Evolutionary conservation across 1,284 basidiomycete species (phyloP), one percentile per base, ranked within the genome.

Genomic region (Anthracocystis panici-leucophaei): DNA sequence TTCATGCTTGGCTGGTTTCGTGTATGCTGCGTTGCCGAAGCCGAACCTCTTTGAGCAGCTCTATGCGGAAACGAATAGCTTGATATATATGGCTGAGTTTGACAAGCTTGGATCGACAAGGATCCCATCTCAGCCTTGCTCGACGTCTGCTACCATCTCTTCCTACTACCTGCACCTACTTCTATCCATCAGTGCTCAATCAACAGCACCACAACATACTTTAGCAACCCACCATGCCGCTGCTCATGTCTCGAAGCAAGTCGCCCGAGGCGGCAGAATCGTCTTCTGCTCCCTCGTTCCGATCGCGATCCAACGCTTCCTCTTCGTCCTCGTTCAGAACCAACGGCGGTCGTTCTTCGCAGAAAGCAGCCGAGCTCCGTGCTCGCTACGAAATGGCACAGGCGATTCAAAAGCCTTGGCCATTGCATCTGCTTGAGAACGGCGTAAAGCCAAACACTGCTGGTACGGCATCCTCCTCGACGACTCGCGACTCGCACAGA

Each of bases 341-440:
- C 35, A 57, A 38, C 38, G 46, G 50, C 3, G 42, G 48, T 5
- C 40, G 53, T 6, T 65, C 63, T 0, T 65, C 68, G 16, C 56
- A 57, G 11, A 57, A 55, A 27, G 58, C 66, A 9, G 50, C 63
- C 18, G 72, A 75, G 51, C 42, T 75, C 9, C 57, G 66, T 2
- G 72, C 72, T 4, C 42, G 72, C 20, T 75, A 69, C 52, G 72
- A 75, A 42, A 75, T 75, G 72, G 72, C 72, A 10, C 72, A 75
- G 50, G 72, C 72, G 23, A 69, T 75, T 10, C 72, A 75, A 31
- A 75, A 75, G 53, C 72, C 72, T 2, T 75, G 72, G 72, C 72
- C 72, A 2, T 21, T 75, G 20, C 72, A 75, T 25, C 35, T 75
- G 56, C 56, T 75, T 18, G 72, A 75, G 40, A 75, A 75, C 53